A percentile compares a stretch with the other conserved stretches of the same genome.
Evolutionary conservation across 305 asterid genomes (phyloP).

Genomic region (Fraxinus albicans): DNA sequence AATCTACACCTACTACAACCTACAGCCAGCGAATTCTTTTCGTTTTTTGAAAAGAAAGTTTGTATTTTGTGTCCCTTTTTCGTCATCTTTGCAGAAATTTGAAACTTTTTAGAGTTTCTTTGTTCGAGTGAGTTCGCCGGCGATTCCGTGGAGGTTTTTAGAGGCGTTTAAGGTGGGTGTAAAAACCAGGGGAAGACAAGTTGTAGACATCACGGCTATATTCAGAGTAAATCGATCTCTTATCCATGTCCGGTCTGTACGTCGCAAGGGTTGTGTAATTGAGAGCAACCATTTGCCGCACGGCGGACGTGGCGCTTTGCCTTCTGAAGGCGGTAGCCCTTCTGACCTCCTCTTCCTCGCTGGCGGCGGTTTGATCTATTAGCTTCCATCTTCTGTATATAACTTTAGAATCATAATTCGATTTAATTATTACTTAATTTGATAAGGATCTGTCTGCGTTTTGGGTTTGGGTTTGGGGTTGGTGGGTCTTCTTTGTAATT

Average conservation of each 20-base stretch:
- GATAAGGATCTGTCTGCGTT: background rate
- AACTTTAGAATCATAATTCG: background rate
- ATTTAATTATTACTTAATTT: background rate
- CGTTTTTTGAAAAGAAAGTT: background rate
- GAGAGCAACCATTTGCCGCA: conserved; percentile 87
- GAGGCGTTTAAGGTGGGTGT: conserved; percentile 31
- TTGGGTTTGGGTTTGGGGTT: background rate
- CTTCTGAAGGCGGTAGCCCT: conserved; percentile 98
- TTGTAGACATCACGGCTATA: conserved; percentile 92
- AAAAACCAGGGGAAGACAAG: conserved; percentile 48
- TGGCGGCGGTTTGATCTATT: conserved; percentile 67
- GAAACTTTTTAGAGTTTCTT: background rate
- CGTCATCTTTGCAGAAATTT: background rate
- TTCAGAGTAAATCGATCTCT: conserved; percentile 47
- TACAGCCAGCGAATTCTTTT: background rate
- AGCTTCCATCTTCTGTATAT: background rate
- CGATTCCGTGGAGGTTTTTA: conserved; percentile 10
- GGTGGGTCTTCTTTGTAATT: background rate
- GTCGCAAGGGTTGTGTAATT: conserved; percentile 73
- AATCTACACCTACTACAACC: background rate
- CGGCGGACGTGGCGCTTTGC: conserved; percentile 98
- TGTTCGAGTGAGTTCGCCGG: background rate
- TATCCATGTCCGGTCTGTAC: conserved; percentile 63
- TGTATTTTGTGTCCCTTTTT: background rate
- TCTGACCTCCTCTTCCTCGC: conserved; percentile 99